A percentile compares a stretch with the other conserved stretches of the same genome.
Evolutionary conservation across 306 rosid species (phyloP).

Genomic region (Hippophae tibetana): DNA sequence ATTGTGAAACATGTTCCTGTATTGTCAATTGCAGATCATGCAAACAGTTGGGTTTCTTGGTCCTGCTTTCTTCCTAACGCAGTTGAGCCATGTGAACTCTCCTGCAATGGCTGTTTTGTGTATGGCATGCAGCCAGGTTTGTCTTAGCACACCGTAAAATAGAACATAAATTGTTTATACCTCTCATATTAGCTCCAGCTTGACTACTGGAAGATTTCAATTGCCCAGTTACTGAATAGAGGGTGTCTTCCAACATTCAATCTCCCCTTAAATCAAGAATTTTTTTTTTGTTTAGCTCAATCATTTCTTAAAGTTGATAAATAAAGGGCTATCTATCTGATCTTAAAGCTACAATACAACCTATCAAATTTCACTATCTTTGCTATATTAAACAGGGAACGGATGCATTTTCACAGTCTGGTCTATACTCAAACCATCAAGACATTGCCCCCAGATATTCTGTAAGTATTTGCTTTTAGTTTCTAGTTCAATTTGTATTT

Average conservation of each 20-base stretch:
- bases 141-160: background rate
- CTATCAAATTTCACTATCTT: constrained; percentile 16
- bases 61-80: constrained; percentile 98
- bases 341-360: background rate
- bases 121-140: constrained; percentile 97
- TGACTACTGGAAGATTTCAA: no score
- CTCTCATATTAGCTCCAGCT: no score
- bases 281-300: background rate
- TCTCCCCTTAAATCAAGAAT: no score
- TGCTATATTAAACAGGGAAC: constrained; percentile 49
- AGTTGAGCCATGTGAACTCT: constrained; percentile 81
- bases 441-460: constrained; percentile 96
- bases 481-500: constrained; percentile 1
- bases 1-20: constrained; percentile 8
- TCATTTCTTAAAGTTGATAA: background rate
- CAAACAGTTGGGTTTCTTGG: constrained; percentile 97
- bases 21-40: constrained; percentile 61
- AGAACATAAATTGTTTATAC: no score
- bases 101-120: constrained; percentile 89
- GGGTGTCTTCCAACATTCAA: no score
- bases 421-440: constrained; percentile 95
- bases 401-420: constrained; percentile 97
- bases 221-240: no score
- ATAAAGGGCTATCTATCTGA: background rate
- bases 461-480: constrained; percentile 35